Evolutionary conservation across 2,329 filamentous ascomycete species (phyloP), one percentile per base, ranked within the genome.

Genomic region (Simplicillium sp.): DNA sequence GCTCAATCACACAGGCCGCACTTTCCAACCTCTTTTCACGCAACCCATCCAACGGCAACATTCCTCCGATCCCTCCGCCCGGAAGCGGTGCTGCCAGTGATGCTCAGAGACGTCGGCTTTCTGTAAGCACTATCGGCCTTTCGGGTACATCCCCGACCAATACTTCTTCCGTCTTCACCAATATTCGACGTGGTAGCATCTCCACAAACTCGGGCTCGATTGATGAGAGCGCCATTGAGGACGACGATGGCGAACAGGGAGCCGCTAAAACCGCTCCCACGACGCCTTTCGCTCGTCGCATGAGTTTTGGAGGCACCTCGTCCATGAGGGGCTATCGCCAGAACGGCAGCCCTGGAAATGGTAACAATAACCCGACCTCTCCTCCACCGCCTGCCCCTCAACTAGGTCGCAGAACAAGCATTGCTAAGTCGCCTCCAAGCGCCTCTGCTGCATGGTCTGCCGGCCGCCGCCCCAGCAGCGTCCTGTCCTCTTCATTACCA

Each of bases 281-380:
- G 40, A 85, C 84, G 11, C 86, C 88, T 29, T 90, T 89, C 57
- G 77, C 77, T 44, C 82, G 89, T 51, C 84, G 89, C 44, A 81
- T 95, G 69, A 96, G 89, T 64, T 94, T 95, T 55, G 89, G 90
- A 46, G 83, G 84, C 46, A 79, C 87, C 59, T 75, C 80, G 52
- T 82, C 80, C 62, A 76, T 85, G 52, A 82, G 80, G 51, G 67
- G 67, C 47, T 65, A 58, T 46, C 62, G 68, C 40, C 64, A 65
- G 29, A 70, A 71, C 54, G 69, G 68, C 54, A 82, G 79, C 57
- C 71, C 79, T 57, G 77, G 75, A 55, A 77, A 76, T 66, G 79
- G 77, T 79, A 78, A 73, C 71, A 67, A 50, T 33, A 59, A 53
- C 61, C 71, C 61, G 52, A 50, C 57, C 47, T 57, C 61, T 57